Evolutionary conservation across 768 basidiomycete species (phyloP), one percentile per base, ranked within the genome.

Genomic region (Rhizopogon sp.): DNA sequence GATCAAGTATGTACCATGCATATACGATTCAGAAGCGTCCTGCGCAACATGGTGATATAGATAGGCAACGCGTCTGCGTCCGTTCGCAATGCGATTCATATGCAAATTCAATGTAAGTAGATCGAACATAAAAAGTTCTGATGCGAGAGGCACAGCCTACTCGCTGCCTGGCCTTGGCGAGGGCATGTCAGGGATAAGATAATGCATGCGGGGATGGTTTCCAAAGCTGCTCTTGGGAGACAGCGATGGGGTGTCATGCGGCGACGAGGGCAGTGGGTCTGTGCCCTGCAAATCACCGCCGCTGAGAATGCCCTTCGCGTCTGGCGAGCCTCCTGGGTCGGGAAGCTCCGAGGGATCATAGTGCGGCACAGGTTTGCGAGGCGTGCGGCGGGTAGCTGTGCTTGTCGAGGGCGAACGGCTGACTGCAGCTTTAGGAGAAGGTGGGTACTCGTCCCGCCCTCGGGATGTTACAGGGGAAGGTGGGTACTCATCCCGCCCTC

Each of bases 111-210:
- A 53, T 13, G 37, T 53, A 25, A 25, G 25, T 3, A 49, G 28
- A 16, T 4, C n/a, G 47, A 33, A 11, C 47, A 37, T 7, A 44
- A 46, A 35, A 5, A 29, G 54, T 22, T 25, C 14, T 39, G 37
- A 25, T 17, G 29, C 40, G 40, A 44, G 29, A 29, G 13, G 39
- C 39, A 28, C 56, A 22, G 41, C 53, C 67, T 56, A 67, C 33
- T 72, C 67, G 53, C 49, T 62, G 60, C 58, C 63, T 10, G 66
- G 66, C 17, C 58, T 64, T 10, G 66, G 66, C 17, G 63, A 66
- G 16, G 82, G 82, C 75, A 83, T 74, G 61, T 84, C 82, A 8
- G 82, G 82, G 41, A 84, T 83, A 55, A 84, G 63, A 70, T 80
- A 83, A 64, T 84, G 82, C 56, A 84, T 58, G 25, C 74, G 73